phyloP scores from a whole-genome alignment of 2,329 filamentous ascomycete species.

The Nigrospora osmanthi region DNA sequence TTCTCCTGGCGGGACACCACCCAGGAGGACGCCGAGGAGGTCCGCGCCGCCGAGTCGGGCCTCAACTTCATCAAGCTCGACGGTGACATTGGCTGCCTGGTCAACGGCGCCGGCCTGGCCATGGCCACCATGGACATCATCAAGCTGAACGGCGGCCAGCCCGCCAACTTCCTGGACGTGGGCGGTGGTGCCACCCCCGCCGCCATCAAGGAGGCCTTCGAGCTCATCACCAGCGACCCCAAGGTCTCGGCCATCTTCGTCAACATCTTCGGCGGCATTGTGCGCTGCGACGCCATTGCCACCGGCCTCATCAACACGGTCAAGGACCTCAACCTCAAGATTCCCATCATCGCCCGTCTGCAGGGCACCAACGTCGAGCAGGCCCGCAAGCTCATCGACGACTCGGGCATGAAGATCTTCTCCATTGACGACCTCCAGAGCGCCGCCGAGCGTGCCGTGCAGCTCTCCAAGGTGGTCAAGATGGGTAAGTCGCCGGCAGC shows the following conservation, averaged over 20 bases:
- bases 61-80: constrained; percentile 99
- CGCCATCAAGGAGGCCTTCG: constrained; percentile 95
- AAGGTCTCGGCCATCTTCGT: constrained; percentile 99
- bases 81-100: constrained; percentile 96
- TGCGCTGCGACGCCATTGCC: constrained; percentile 94
- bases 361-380: constrained; percentile 98
- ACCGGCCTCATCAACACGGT: constrained; percentile 94
- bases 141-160: constrained; percentile 94
- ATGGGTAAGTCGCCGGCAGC: constrained; percentile 62
- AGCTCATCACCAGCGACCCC: constrained; percentile 95
- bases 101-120: constrained; percentile 97
- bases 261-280: constrained; percentile 99
- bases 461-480: constrained; percentile 99
- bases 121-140: constrained; percentile 99
- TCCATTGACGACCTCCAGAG: constrained; percentile 96
- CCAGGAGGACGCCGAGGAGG: constrained; percentile 96
- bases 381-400: constrained; percentile 88
- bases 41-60: constrained; percentile 87
- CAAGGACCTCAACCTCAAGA: constrained; percentile 88
- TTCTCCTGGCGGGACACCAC: constrained; percentile 90
- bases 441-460: constrained; percentile 95
- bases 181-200: constrained; percentile 94
- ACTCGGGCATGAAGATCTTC: constrained; percentile 99
- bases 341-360: constrained; percentile 92
- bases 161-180: constrained; percentile 98